Evolutionary conservation across 495 filamentous ascomycete species (phyloP).

Genomic region (Hypoxylon rickii): DNA sequence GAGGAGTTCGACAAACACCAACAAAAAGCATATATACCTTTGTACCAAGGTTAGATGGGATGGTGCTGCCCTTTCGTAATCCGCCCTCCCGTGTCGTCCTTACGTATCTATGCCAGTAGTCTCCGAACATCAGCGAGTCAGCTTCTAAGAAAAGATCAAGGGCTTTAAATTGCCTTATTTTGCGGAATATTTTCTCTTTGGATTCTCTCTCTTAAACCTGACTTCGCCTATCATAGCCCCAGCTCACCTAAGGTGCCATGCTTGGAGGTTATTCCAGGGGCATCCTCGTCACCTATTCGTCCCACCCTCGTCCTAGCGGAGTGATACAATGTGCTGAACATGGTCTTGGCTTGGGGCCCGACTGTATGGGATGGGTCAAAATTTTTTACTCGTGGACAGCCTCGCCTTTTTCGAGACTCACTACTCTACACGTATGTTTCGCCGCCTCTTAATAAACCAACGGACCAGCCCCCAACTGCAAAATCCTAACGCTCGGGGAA

Average conservation of each 20-base stretch:
- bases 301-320: conserved; percentile 19
- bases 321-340: conserved; percentile 22
- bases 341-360: conserved; percentile 14
- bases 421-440: no score
- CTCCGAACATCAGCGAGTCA: conserved; percentile 20
- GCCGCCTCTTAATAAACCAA: neutral
- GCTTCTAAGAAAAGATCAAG: conserved; percentile 30
- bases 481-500: no score
- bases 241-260: conserved; percentile 23
- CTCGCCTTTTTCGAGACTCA: conserved; percentile 1
- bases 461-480: neutral
- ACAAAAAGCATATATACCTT: conserved; percentile 13
- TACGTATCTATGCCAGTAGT: no score
- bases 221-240: conserved; percentile 27
- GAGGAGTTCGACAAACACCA: conserved; percentile 12
- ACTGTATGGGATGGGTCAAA: conserved; percentile 20
- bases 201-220: conserved; percentile 16
- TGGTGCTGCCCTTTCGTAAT: conserved; percentile 25
- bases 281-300: conserved; percentile 32
- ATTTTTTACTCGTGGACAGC: conserved; percentile 12
- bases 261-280: conserved; percentile 33
- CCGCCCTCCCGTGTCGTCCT: conserved; percentile 13
- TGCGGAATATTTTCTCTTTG: conserved; percentile 27
- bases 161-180: conserved; percentile 43
- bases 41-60: neutral